Evolutionary conservation across 768 basidiomycete species (phyloP).

Genomic region (Kwoniella shandongensis): DNA sequence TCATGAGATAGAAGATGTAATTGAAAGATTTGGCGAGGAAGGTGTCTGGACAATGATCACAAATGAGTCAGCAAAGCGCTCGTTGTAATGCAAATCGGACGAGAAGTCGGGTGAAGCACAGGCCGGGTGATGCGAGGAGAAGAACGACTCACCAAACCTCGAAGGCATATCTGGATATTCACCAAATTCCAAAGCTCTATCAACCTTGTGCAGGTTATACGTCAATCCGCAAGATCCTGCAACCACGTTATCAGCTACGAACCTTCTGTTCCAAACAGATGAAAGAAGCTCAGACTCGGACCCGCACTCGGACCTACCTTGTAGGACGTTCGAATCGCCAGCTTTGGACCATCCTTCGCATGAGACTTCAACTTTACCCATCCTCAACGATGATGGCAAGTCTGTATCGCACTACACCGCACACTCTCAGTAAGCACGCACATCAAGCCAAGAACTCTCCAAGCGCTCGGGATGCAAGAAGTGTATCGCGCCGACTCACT

Average conservation of each 20-base stretch:
- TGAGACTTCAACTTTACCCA: conserved; percentile 79
- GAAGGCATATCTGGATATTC: conserved; percentile 23
- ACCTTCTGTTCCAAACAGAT: too few relatives aligned
- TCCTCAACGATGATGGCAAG: conserved; percentile 74
- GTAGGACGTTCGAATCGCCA: conserved; percentile 79
- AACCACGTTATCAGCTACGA: background rate
- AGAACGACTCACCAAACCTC: conserved; percentile 16
- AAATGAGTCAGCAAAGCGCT: background rate
- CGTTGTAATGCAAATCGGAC: background rate
- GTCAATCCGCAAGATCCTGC: conserved; percentile 83
- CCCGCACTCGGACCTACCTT: conserved; percentile 60
- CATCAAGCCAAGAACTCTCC: background rate
- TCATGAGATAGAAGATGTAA: background rate
- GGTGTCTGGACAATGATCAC: conserved; percentile 11
- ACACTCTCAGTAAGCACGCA: too few relatives aligned
- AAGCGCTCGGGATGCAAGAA: background rate
- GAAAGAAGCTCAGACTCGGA: background rate
- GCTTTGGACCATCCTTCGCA: conserved; percentile 88
- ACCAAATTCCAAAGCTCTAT: conserved; percentile 33
- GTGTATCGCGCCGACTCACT: conserved; percentile 56
- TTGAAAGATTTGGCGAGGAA: conserved; percentile 13
- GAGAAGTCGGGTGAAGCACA: background rate
- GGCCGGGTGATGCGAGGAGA: background rate
- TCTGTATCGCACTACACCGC: conserved; percentile 78
- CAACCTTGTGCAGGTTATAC: conserved; percentile 72